A percentile compares a stretch with the other conserved stretches of the same genome.
phyloP scores from a whole-genome alignment of 2,329 filamentous ascomycete species.

The Furcasterigmium furcatum region DNA sequence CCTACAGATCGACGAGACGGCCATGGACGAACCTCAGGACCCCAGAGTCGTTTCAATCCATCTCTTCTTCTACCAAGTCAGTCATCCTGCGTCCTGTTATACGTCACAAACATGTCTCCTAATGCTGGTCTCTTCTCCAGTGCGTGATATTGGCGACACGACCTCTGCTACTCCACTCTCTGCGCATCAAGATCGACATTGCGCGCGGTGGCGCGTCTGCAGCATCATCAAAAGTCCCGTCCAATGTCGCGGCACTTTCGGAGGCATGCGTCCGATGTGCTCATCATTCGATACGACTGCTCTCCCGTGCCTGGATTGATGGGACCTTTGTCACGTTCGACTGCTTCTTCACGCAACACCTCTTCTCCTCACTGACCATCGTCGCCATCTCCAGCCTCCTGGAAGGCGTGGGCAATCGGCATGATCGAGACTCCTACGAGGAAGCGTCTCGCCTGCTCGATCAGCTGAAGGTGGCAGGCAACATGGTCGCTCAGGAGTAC shows the following conservation, averaged over 20 bases:
- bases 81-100: no score
- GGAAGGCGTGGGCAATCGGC: constrained; percentile 18
- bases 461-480: constrained; percentile 33
- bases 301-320: constrained; percentile 41
- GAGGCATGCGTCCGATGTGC: constrained; percentile 43
- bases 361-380: constrained; percentile 42
- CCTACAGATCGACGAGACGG: no score
- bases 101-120: no score
- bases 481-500: constrained; percentile 37
- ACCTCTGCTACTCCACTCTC: constrained; percentile 27
- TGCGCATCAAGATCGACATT: constrained; percentile 20
- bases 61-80: no score
- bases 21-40: no score
- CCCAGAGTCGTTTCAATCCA: no score
- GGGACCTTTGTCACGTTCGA: constrained; percentile 43
- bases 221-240: constrained; percentile 21
- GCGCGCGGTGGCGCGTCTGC: constrained; percentile 8
- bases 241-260: constrained; percentile 30
- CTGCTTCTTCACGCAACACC: constrained; percentile 41
- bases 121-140: constrained; percentile 15
- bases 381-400: constrained; percentile 39
- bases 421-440: constrained; percentile 35
- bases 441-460: constrained; percentile 30
- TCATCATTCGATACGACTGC: constrained; percentile 35
- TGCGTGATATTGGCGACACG: constrained; percentile 27